Base-by-base conservation (phyloP, 805 yeast genomes). In the Starmerella cellae region DNA sequence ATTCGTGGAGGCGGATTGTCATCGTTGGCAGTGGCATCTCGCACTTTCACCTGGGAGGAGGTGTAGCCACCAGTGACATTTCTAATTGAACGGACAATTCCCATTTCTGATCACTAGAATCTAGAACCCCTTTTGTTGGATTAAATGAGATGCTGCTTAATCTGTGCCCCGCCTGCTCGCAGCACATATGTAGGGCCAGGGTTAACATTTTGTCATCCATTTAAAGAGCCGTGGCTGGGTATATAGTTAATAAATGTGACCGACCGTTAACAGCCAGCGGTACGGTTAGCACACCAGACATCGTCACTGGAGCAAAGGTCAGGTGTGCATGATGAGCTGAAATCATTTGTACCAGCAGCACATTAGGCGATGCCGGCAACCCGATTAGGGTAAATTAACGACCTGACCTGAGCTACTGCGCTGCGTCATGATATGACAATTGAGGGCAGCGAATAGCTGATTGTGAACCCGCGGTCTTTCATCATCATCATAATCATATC, bases 51-150 rank as follows among this genome's bases (percentile, higher is more conserved):
- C 62, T 88, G 96, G 16, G 83, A 78, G 9, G 79, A 62, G 4
- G 94, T 73, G 64, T 88, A 88, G 32, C 97, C 97, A 57, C 77
- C 82, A 59, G 87, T 77, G 21, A 80, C 87, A 59, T 88, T 88
- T 62, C 84, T 87, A 58, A 85, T 77, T 30, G 83, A 74, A 58
- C 95, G 82, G 39, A 82, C 75, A 49, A 85, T 67, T 56, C 81
- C 82, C 93, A 82, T 82, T n/a, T 35, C 30, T 13, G 17, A 10
- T 18, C 11, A 14, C 11, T 24, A 8, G 13, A 13, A 9, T 6
- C 8, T 17, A 29, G 32, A 29, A 29, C 11, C 34, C n/a, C n/a
- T n/a, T n/a, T n/a, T n/a, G 21, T 17, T 8, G 34, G 34, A 5
- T 21, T 31, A 6, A 24, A 24, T 29, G n/a, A 14, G 10, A 9